A percentile compares a stretch with the other conserved stretches of the same genome.
phyloP scores from a whole-genome alignment of 352 stramenopile genomes.

The Globisporangium alternatum region DNA sequence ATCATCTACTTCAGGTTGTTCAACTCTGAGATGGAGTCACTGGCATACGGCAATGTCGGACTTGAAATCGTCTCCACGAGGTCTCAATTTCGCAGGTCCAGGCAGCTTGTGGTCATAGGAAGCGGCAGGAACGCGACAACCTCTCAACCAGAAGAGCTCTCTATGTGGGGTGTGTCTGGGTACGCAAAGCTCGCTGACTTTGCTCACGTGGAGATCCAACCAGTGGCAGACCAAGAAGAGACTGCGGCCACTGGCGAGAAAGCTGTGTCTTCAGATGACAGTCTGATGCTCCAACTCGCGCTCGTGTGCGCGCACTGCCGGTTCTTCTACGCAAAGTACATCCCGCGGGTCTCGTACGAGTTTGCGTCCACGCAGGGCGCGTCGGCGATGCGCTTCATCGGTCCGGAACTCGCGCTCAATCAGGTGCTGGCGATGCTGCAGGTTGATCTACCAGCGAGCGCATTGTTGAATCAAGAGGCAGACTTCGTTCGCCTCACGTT shows the following conservation, averaged over 20 bases:
- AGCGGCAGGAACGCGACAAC: neutral
- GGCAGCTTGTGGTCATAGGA: slow-evolving; percentile 10
- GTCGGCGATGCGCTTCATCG: slow-evolving; percentile 24
- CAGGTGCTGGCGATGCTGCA: slow-evolving; percentile 23
- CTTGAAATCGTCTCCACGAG: neutral
- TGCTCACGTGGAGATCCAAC: slow-evolving; percentile 2
- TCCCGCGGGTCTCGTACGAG: slow-evolving; percentile 46
- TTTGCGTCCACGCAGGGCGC: slow-evolving; percentile 24
- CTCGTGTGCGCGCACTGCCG: slow-evolving; percentile 26
- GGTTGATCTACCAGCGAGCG: neutral
- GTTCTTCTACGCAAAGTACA: slow-evolving; percentile 26
- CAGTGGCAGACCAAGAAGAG: neutral
- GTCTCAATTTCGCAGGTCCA: neutral
- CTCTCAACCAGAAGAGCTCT: neutral
- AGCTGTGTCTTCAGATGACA: neutral
- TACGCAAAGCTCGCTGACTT: neutral
- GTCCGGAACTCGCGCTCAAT: slow-evolving; percentile 15
- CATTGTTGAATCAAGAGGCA: neutral
- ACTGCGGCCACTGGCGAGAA: neutral
- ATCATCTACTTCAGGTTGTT: slow-evolving; percentile 12
- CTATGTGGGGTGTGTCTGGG: neutral
- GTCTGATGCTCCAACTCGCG: slow-evolving; percentile 18
- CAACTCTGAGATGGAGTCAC: slow-evolving; percentile 11
- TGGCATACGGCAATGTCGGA: neutral
- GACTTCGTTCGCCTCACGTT: slow-evolving; percentile 7